phyloP scores from a whole-genome alignment of 2,329 filamentous ascomycete genomes.

The Trichoderma sp. region DNA sequence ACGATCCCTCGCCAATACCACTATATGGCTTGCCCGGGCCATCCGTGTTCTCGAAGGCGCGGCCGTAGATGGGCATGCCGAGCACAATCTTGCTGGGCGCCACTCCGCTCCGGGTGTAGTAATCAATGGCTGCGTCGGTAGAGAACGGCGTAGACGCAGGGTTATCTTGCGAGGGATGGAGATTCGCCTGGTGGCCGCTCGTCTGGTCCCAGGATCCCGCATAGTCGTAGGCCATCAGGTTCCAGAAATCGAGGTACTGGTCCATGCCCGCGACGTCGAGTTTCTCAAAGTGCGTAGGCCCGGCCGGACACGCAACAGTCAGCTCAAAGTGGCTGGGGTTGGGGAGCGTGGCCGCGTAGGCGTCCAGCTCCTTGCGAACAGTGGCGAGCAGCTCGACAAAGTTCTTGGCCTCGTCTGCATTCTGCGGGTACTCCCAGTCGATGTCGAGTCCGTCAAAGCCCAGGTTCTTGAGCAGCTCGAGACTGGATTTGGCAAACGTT shows the following conservation, averaged over 20 bases:
- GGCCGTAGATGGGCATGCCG: constrained; percentile 91
- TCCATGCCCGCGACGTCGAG: constrained; percentile 68
- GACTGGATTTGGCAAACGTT: constrained; percentile 72
- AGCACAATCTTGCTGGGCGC: constrained; percentile 74
- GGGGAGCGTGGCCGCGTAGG: constrained; percentile 51
- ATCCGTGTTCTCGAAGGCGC: constrained; percentile 77
- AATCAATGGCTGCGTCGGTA: constrained; percentile 67
- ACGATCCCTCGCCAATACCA: constrained; percentile 77
- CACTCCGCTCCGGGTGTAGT: constrained; percentile 70
- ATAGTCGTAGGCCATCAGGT: constrained; percentile 87
- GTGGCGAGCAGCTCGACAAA: constrained; percentile 62
- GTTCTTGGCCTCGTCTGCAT: constrained; percentile 56
- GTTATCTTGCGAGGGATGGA: constrained; percentile 62
- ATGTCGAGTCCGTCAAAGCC: constrained; percentile 75
- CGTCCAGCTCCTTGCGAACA: constrained; percentile 60
- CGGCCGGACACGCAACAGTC: constrained; percentile 66
- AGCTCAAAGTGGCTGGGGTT: constrained; percentile 61
- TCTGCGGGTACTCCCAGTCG: constrained; percentile 69
- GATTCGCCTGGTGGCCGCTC: constrained; percentile 79
- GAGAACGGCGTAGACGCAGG: constrained; percentile 75
- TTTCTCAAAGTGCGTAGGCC: constrained; percentile 62
- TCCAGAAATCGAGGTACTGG: constrained; percentile 70
- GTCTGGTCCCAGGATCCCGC: constrained; percentile 76
- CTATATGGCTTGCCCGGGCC: constrained; percentile 70
- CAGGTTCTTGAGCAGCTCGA: constrained; percentile 74